phyloP scores from a whole-genome alignment of 1,139 yeast species.

The Hyphopichia buzzinii region DNA sequence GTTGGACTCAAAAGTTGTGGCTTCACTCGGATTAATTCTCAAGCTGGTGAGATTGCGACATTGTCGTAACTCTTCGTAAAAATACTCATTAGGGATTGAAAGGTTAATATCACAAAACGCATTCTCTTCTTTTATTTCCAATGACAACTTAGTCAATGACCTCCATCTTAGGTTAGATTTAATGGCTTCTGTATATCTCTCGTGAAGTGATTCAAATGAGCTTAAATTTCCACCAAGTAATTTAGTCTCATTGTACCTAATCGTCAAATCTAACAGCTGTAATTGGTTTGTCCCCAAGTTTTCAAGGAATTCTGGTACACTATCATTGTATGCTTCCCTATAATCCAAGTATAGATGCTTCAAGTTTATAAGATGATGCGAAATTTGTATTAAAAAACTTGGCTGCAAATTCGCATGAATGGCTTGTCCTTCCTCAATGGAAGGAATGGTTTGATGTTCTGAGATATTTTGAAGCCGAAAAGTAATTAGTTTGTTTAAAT shows the following conservation, averaged over 20 bases:
- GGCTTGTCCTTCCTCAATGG: not conserved
- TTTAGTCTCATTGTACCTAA: conserved; percentile 42
- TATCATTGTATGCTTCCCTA: conserved; percentile 43
- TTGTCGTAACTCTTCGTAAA: conserved; percentile 13
- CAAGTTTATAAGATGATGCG: conserved; percentile 23
- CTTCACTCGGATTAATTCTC: conserved; percentile 36
- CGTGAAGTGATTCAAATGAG: not conserved
- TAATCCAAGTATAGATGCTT: conserved; percentile 39
- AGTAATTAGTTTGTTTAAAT: conserved; percentile 17
- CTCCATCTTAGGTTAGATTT: conserved; percentile 14
- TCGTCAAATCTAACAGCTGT: conserved; percentile 39
- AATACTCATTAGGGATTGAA: conserved; percentile 20
- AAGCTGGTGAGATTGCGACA: conserved; percentile 28
- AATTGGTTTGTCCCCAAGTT: conserved; percentile 18
- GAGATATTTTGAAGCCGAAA: conserved; percentile 28
- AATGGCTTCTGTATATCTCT: conserved; percentile 30
- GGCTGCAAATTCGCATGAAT: conserved; percentile 10
- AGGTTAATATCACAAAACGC: conserved; percentile 26
- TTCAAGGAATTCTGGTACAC: conserved; percentile 38
- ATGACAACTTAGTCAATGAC: conserved; percentile 34
- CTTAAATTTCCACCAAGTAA: conserved; percentile 19
- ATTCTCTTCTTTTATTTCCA: conserved; percentile 40
- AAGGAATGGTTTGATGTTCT: conserved; percentile 19
- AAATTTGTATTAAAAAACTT: conserved; percentile 30
- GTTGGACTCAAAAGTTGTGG: conserved; percentile 19